Base-by-base conservation (phyloP, 2,329 filamentous ascomycete species). In the Penicillium sp. region DNA sequence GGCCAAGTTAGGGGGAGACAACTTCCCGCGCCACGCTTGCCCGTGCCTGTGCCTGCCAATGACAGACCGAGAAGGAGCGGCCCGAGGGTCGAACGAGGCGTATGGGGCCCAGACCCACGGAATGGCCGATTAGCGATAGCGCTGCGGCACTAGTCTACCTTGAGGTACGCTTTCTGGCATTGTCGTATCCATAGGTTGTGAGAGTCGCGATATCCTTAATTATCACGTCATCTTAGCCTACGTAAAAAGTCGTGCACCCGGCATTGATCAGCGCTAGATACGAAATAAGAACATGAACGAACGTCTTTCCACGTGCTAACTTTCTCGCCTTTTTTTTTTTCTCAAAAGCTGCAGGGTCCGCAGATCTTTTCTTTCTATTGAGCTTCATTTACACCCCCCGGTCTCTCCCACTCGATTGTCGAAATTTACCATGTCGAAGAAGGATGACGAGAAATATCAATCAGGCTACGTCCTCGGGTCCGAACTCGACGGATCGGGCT, bases 161-260 rank as follows among this genome's bases (percentile, higher is more conserved):
- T 5, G 7, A n/a, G n/a, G n/a, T 38, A 20, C 35, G 27, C 27
- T 28, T 9, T 28, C 27, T 28, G 27, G 27, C 16, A 38, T 13
- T 5, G 9, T 13, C 35, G 35, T 38, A 38, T 38, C 35, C 35
- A 38, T 38, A 38, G 35, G 35, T 20, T 38, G 35, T 20, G 9
- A 20, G 9, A 13, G 20, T 59, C 57, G 57, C 47, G 53, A 60
- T 58, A 49, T 18, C 24, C 22, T 53, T 54, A 39, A 56, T 56
- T 60, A 60, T 60, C 43, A 54, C 55, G 55, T 49, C 47, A 56
- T 60, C 16, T 3, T 10, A 10, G 31, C 11, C 24, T 10, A 16
- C 5, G 14, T n/a, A 46, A 22, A 38, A 30, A 4, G 28, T 30
- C 28, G 14, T 36, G 20, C 6, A 9, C 3, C 27, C 1, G 27